Evolutionary conservation across 1,284 basidiomycete genomes (phyloP).

Genomic region (Malassezia slooffiae): DNA sequence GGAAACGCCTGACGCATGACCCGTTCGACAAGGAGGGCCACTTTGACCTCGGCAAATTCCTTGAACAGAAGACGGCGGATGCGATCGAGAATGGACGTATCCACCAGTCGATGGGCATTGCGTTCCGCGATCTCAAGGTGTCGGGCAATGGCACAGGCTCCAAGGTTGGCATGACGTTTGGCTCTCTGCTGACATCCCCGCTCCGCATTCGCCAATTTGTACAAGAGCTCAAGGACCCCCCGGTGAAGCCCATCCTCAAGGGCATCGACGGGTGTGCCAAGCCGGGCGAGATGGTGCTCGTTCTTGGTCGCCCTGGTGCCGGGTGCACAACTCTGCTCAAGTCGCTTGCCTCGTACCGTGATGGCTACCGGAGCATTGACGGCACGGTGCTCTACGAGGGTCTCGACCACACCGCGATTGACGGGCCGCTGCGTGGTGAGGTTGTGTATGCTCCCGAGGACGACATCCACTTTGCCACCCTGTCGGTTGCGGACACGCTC

Average conservation of each 20-base stretch:
- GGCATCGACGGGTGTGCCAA: slow-evolving; percentile 26
- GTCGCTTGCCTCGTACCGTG: slow-evolving; percentile 58
- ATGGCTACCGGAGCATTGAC: slow-evolving; percentile 55
- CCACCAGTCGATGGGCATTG: slow-evolving; percentile 15
- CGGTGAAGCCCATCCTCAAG: slow-evolving; percentile 24
- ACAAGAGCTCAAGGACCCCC: slow-evolving; percentile 17
- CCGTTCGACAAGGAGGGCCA: no score
- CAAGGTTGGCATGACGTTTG: slow-evolving; percentile 15
- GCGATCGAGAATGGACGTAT: no score
- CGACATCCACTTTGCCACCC: slow-evolving; percentile 64
- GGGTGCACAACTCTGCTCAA: slow-evolving; percentile 67
- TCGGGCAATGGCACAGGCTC: slow-evolving; percentile 24
- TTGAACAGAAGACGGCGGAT: no score
- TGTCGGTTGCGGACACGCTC: slow-evolving; percentile 53
- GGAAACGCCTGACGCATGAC: no score
- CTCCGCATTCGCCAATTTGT: slow-evolving; percentile 15
- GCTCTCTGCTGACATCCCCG: slow-evolving; percentile 20
- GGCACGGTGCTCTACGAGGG: slow-evolving; percentile 62
- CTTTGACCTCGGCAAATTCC: no score
- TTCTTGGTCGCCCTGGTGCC: slow-evolving; percentile 70
- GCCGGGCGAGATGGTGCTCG: slow-evolving; percentile 47
- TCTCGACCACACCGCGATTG: slow-evolving; percentile 52
- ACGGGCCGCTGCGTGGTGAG: slow-evolving; percentile 58
- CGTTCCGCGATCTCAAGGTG: slow-evolving; percentile 21
- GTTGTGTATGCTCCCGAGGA: slow-evolving; percentile 66